Evolutionary conservation across 371 early-diverging fungal species (phyloP).

Genomic region (Funneliformis caledonium): DNA sequence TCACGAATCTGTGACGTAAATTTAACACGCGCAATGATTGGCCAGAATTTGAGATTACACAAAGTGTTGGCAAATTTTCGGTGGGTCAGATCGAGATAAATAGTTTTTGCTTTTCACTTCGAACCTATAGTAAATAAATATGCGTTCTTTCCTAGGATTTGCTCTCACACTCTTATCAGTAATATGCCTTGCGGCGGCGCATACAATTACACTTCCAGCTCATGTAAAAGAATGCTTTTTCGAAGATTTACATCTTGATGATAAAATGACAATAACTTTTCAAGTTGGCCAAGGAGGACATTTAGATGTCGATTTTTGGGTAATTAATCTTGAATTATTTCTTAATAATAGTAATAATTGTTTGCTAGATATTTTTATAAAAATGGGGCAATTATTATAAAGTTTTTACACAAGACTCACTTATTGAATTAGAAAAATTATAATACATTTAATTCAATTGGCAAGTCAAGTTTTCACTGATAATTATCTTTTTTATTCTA

Average conservation of each 20-base stretch:
- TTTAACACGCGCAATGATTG: not conserved
- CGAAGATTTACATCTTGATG: conserved; percentile 61
- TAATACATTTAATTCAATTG: not conserved
- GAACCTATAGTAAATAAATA: not conserved
- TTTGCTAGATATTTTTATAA: too few species aligned
- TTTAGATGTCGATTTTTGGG: conserved; percentile 76
- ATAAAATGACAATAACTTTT: conserved; percentile 67
- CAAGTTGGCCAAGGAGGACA: conserved; percentile 77
- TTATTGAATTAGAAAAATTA: conserved; percentile 3
- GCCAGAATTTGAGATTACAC: not conserved
- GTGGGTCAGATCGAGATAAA: not conserved
- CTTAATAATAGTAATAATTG: too few species aligned
- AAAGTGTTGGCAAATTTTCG: not conserved
- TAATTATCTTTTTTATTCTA: not conserved
- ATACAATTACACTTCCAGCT: conserved; percentile 55
- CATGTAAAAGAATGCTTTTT: conserved; percentile 64
- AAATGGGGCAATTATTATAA: not conserved
- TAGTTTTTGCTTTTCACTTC: not conserved
- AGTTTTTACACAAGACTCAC: not conserved
- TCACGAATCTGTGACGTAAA: not conserved
- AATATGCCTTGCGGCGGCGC: conserved; percentile 37
- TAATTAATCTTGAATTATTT: conserved; percentile 45
- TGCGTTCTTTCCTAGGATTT: not conserved
- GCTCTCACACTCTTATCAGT: not conserved
- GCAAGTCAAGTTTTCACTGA: not conserved